A percentile compares a stretch with the other conserved stretches of the same genome.
Conservation (phyloP, 2,329 filamentous ascomycete species). For the Cladosporium sp. region DNA sequence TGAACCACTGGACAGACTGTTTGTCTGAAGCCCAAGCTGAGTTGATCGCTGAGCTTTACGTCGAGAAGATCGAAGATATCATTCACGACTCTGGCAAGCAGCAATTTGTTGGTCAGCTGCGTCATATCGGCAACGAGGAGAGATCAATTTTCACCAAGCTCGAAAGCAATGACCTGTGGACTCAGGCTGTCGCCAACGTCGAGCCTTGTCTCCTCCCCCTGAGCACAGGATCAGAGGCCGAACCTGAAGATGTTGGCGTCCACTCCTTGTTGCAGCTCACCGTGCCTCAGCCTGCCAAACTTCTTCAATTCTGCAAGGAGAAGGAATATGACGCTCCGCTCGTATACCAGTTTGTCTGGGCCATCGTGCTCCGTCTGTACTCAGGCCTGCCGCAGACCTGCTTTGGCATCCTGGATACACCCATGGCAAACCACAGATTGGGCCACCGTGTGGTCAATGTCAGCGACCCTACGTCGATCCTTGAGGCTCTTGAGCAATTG, state of each 20-base stretch:
- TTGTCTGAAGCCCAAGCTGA: constrained; percentile 7
- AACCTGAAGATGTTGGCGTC: neutral
- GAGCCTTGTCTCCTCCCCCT: constrained; percentile 5
- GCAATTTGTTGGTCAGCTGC: neutral
- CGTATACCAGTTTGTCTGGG: constrained; percentile 8
- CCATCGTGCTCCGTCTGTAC: constrained; percentile 7
- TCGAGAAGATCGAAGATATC: constrained; percentile 10
- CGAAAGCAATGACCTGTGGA: neutral
- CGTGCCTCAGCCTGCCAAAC: constrained; percentile 3
- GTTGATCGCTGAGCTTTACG: constrained; percentile 9
- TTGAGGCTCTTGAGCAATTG: neutral
- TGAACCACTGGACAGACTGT: constrained; percentile 9
- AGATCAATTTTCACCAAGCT: neutral
- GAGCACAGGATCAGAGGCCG: neutral
- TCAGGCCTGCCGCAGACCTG: neutral
- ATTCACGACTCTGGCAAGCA: constrained; percentile 1
- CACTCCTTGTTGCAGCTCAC: neutral
- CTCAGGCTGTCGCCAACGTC: neutral
- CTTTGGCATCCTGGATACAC: constrained; percentile 1
- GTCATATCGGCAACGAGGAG: constrained; percentile 6
- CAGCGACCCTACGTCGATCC: neutral
- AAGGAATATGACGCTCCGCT: constrained; percentile 1
- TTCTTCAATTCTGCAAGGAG: constrained; percentile 9
- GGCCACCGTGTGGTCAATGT: neutral
- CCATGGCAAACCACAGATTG: neutral